Evolutionary conservation across 2,329 filamentous ascomycete species (phyloP).

Genomic region (Juglanconis sp.): DNA sequence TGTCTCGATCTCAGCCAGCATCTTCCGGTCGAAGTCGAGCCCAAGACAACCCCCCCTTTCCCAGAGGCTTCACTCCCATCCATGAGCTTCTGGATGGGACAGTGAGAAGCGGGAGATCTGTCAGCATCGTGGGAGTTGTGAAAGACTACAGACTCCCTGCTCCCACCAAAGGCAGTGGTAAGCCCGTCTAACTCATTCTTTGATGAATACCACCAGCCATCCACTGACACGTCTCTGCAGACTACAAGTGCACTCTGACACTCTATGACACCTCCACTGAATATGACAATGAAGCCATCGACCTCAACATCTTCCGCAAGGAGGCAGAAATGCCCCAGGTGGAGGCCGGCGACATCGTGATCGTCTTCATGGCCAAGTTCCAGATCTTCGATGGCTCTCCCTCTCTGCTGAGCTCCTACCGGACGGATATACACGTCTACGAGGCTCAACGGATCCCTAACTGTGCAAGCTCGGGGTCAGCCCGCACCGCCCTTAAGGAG

Average conservation of each 20-base stretch:
- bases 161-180: conserved; percentile 50
- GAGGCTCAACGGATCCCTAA: conserved; percentile 14
- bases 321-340: conserved; percentile 46
- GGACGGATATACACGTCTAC: conserved; percentile 46
- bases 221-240: conserved; percentile 30
- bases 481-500: conserved; percentile 26
- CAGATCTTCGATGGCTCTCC: conserved; percentile 34
- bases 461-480: neutral
- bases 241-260: conserved; percentile 58
- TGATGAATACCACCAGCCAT: neutral
- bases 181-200: conserved; percentile 11
- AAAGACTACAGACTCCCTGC: conserved; percentile 59
- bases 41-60: conserved; percentile 24
- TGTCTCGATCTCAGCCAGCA: conserved; percentile 5
- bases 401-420: conserved; percentile 43
- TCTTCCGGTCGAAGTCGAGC: neutral
- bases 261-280: conserved; percentile 58
- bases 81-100: conserved; percentile 42
- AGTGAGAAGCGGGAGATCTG: conserved; percentile 26
- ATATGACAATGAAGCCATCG: conserved; percentile 35
- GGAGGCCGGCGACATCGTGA: conserved; percentile 58
- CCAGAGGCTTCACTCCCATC: conserved; percentile 39
- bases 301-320: conserved; percentile 60
- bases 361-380: conserved; percentile 56
- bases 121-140: conserved; percentile 69